phyloP scores from a whole-genome alignment of 352 stramenopile species.

The Pythium insidiosum region DNA sequence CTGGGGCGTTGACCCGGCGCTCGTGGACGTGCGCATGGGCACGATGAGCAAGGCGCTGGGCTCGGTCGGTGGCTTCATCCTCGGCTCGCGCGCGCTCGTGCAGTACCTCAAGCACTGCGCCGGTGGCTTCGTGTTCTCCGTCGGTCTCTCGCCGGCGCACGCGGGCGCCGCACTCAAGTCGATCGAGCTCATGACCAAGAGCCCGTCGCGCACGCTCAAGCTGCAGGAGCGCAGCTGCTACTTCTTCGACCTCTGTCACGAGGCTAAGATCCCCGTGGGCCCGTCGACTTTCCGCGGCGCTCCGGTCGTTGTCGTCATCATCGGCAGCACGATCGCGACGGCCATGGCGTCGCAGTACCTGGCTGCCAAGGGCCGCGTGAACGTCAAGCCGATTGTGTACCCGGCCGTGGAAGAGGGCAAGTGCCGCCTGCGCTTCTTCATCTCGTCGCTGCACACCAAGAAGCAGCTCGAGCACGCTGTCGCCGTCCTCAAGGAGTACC shows the following conservation, averaged over 20 bases:
- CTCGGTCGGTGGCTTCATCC: slow-evolving; percentile 29
- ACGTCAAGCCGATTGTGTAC: slow-evolving; percentile 84
- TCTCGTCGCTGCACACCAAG: slow-evolving; percentile 66
- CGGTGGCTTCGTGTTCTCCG: slow-evolving; percentile 36
- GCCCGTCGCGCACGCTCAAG: slow-evolving; percentile 39
- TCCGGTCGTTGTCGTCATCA: slow-evolving; percentile 75
- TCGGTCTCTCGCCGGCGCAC: slow-evolving; percentile 50
- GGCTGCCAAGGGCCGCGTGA: slow-evolving; percentile 37
- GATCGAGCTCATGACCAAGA: slow-evolving; percentile 53
- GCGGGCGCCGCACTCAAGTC: slow-evolving; percentile 63
- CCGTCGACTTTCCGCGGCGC: slow-evolving; percentile 52
- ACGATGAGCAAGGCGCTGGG: slow-evolving; percentile 36
- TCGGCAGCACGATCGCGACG: slow-evolving; percentile 70
- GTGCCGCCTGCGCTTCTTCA: slow-evolving; percentile 76
- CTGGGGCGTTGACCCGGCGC: slow-evolving; percentile 13
- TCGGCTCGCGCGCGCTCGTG: slow-evolving; percentile 15
- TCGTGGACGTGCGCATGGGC: slow-evolving; percentile 32
- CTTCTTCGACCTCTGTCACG: slow-evolving; percentile 72
- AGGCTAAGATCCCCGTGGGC: slow-evolving; percentile 52
- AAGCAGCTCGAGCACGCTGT: slow-evolving; percentile 61
- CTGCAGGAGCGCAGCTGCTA: slow-evolving; percentile 61
- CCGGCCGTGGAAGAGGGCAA: slow-evolving; percentile 59
- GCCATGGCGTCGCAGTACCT: slow-evolving; percentile 65
- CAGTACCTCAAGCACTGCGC: slow-evolving; percentile 33
- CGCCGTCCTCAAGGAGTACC: slow-evolving; percentile 12